These are phyloP conservation scores for Nemania bipapillata DNA, from an alignment of 2,329 filamentous ascomycete genomes.

Conservation along the genomic window DNA sequence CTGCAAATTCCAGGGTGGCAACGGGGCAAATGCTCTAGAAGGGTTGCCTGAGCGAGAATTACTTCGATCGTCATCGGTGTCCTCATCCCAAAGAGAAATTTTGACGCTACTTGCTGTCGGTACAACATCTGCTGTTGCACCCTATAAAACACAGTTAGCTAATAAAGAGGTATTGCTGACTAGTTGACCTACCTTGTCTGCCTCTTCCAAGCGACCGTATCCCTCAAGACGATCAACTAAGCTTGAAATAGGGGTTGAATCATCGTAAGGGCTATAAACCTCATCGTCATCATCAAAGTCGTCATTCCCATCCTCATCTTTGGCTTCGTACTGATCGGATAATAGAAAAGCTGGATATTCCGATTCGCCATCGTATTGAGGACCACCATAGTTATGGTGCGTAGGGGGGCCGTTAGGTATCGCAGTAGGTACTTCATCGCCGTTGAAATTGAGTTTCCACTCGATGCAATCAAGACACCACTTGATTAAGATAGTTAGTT, in stretches of 20 bases:
- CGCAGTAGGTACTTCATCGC: slow-evolving; percentile 41
- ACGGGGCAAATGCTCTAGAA: not conserved
- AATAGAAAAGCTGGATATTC: too few relatives aligned
- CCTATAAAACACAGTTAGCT: slow-evolving; percentile 23
- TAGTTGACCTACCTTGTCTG: slow-evolving; percentile 19
- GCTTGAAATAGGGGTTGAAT: not conserved
- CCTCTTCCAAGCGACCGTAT: not conserved
- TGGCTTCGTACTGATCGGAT: not conserved
- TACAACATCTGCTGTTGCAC: slow-evolving; percentile 6
- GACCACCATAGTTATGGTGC: slow-evolving; percentile 9
- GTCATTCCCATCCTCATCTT: slow-evolving; percentile 28
- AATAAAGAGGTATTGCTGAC: not conserved
- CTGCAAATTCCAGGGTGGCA: not conserved
- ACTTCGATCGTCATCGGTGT: not conserved
- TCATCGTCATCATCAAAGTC: slow-evolving; percentile 15
- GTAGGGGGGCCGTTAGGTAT: slow-evolving; percentile 39
- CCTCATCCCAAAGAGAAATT: slow-evolving; percentile 9
- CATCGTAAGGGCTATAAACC: not conserved
- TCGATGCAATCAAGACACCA: slow-evolving; percentile 53
- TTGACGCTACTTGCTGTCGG: not conserved
- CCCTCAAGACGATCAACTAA: slow-evolving; percentile 25
- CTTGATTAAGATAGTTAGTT: slow-evolving; percentile 41
- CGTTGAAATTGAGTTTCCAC: slow-evolving; percentile 47
- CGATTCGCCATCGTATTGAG: not conserved
- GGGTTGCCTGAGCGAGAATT: slow-evolving; percentile 2